Evolutionary conservation across 2,329 filamentous ascomycete species (phyloP), one percentile per base, ranked within the genome.

Genomic region (Pseudofabraea citricarpa): DNA sequence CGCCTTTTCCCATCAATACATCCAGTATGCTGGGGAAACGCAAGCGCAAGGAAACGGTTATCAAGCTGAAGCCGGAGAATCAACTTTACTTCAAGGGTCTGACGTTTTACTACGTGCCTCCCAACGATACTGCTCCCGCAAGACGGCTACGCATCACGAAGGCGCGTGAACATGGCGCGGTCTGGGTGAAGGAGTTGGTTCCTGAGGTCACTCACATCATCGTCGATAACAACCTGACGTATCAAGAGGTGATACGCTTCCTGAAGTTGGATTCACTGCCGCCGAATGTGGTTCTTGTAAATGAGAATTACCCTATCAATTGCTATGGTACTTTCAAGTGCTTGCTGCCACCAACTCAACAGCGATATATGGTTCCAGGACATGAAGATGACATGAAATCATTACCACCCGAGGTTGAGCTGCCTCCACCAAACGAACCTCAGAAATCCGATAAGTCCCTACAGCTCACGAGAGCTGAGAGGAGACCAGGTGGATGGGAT

Each of bases 71-170:
- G 1, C 73, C 78, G 0, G 73, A 79, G 47, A 59, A 63, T 1
- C 64, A 76, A 44, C 73, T 76, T 51, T 71, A 87, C 5, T 83
- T 90, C 58, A 72, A 67, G 35, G 73, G 66, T 0, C 62, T 86
- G n/a, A 61, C 66, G 0, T 84, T 89, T 51, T 87, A 80, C 64
- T 95, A 93, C 60, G 79, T 95, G 5, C 91, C 90, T 0, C 86
- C 93, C 52, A 79, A 89, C 50, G 84, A 91, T 50, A 74, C 85
- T 36, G 78, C 83, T 23, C 75, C 77, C 9, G 71, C 77, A 6
- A 77, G 90, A 29, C 78, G 77, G 43, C 64, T 82, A 45, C 81
- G 87, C 4, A 95, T 96, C 41, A 75, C 75, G 22, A 90, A 84
- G 60, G 83, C 86, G 0, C 74, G 79, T 40, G 81, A 89, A 55